Conservation (phyloP, 2,329 filamentous ascomycete species). For the Fusarium sp. region DNA sequence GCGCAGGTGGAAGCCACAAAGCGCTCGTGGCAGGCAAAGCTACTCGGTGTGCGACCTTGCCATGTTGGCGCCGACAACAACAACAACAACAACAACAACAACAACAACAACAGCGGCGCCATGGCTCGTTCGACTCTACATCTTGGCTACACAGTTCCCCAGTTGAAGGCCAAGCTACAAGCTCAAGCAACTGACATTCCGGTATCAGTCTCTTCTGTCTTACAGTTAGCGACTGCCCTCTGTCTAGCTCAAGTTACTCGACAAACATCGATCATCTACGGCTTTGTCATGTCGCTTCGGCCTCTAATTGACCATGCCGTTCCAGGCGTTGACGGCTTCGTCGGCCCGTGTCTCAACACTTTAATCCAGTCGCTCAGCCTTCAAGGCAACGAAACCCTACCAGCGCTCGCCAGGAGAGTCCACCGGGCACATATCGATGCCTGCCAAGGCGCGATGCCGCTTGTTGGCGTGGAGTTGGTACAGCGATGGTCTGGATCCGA, state of each 20-base stretch:
- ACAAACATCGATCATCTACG: neutral
- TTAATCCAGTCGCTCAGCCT: neutral
- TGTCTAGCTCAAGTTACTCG: constrained; percentile 14
- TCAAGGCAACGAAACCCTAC: neutral
- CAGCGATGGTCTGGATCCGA: constrained; percentile 18
- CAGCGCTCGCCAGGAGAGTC: neutral
- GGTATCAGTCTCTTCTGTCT: neutral
- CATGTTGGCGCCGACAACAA: neutral
- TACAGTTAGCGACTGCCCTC: constrained; percentile 11
- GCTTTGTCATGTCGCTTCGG: constrained; percentile 21
- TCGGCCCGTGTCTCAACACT: constrained; percentile 23
- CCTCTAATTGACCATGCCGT: neutral
- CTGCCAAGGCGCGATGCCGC: constrained; percentile 3
- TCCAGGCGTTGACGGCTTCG: neutral
- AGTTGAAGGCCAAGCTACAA: constrained; percentile 1
- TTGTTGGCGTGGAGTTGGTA: constrained; percentile 11
- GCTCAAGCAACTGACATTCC: neutral
- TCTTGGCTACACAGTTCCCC: neutral
- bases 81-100: neutral
- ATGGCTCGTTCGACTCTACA: constrained; percentile 14
- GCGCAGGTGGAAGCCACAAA: neutral
- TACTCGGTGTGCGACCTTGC: neutral
- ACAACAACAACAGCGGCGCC: neutral
- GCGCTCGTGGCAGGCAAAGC: neutral
- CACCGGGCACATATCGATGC: neutral